Conservation (phyloP, 768 basidiomycete species). For the Lactarius sp. region DNA sequence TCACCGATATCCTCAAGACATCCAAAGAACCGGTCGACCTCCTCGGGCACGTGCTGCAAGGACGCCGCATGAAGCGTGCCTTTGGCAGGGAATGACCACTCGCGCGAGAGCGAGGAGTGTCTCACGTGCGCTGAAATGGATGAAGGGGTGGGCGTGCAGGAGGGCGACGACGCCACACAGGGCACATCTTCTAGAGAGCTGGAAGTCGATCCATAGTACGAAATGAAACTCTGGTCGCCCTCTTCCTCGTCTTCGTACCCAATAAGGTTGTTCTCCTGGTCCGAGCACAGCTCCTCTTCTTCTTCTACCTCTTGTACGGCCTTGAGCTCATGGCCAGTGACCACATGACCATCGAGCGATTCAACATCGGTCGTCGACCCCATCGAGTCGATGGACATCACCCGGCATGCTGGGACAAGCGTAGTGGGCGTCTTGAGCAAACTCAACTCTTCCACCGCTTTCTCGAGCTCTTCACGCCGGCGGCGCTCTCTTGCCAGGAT, state of each 20-base stretch:
- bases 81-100: constrained; percentile 54
- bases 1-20: constrained; percentile 54
- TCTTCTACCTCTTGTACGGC: constrained; percentile 54
- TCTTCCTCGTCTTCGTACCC: constrained; percentile 71
- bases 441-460: constrained; percentile 43
- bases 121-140: constrained; percentile 31
- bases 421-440: constrained; percentile 46
- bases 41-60: constrained; percentile 34
- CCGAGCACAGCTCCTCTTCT: constrained; percentile 36
- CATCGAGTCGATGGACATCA: constrained; percentile 59
- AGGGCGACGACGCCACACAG: constrained; percentile 33
- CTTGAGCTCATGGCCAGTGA: constrained; percentile 39
- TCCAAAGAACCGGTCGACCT: constrained; percentile 75
- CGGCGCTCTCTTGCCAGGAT: constrained; percentile 40
- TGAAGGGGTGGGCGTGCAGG: constrained; percentile 28
- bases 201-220: constrained; percentile 31
- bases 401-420: constrained; percentile 42
- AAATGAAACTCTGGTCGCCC: constrained; percentile 53
- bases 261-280: constrained; percentile 53
- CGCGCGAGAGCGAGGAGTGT: constrained; percentile 51
- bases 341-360: constrained; percentile 40
- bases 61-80: constrained; percentile 20
- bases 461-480: constrained; percentile 47
- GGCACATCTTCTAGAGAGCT: constrained; percentile 29
- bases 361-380: constrained; percentile 69